Base-by-base conservation (phyloP, 176 grass and related monocot genomes). In the Musa beccarii region DNA sequence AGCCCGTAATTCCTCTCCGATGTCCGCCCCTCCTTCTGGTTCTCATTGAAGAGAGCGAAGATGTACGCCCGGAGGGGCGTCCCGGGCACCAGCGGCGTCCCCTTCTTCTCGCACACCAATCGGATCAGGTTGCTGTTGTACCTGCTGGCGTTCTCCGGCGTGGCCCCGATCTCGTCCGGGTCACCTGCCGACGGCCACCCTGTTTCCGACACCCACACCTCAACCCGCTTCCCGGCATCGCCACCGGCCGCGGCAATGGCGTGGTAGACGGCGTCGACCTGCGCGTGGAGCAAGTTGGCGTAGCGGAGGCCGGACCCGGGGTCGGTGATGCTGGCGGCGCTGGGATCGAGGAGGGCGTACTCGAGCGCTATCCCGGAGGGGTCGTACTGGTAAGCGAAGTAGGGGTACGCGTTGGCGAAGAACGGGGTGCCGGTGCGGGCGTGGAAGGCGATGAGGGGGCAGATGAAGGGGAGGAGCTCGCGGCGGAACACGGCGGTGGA, bases 381-480 rank as follows among this genome's bases (percentile, higher is more conserved):
- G 1, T 70, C 68, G 19, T 52, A 17, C 68, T 75, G 71, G 61
- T 92, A 96, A 66, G 87, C 80, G 66, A 96, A 88, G 79, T 92
- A 96, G 0, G 93, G 87, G 71, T 96, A 96, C 2, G 86, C 77
- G 81, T 92, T 96, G 19, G 82, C 85, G 29, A 92, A 81, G 72
- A 92, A 86, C 8, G 85, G 89, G 19, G 88, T 72, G 50, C 52
- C 84, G 51, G 85, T 96, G 63, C 66, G 65, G 59, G 79, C 87
- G 69, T 90, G 85, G 85, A 83, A 96, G 34, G 83, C 83, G 2
- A 90, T 83, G 82, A 92, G 79, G 74, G 89, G 83, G 83, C 76
- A 75, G 85, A 96, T 23, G 77, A 72, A 79, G 20, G 77, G 84
- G 25, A 79, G 83, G 66, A 83, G 79, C 14, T 51, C 79, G 53